Evolutionary conservation across 164 flowering plant species (phyloP).

Genomic region (Platanus orientalis): DNA sequence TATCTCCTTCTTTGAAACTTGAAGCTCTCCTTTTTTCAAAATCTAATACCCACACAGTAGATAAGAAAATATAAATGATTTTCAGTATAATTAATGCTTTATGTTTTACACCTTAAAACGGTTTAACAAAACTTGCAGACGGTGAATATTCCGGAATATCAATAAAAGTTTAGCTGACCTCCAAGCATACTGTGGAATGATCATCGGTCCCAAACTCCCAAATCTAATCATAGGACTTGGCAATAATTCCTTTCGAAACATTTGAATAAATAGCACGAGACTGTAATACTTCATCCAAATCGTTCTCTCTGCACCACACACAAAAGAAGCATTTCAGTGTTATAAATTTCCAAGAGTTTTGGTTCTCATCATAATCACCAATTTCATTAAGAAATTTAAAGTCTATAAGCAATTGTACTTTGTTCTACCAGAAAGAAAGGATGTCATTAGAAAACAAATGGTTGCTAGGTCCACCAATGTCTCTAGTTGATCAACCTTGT

Average conservation of each 20-base stretch:
- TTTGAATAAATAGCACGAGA: constrained; percentile 89
- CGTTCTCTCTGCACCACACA: constrained; percentile 64
- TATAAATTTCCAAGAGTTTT: background rate
- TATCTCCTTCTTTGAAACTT: constrained; percentile 96
- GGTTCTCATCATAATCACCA: too few species aligned
- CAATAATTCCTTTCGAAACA: constrained; percentile 93
- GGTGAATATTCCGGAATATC: too few species aligned
- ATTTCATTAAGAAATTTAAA: too few species aligned
- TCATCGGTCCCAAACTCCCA: constrained; percentile 51
- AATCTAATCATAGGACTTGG: constrained; percentile 74
- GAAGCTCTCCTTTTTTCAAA: constrained; percentile 95
- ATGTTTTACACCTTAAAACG: too few species aligned
- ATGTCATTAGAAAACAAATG: too few species aligned
- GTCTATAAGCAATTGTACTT: too few species aligned
- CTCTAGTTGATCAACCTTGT: too few species aligned
- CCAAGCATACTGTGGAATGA: too few species aligned
- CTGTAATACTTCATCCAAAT: constrained; percentile 94
- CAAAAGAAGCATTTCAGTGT: background rate
- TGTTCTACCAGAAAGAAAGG: too few species aligned
- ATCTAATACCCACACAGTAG: constrained; percentile 38
- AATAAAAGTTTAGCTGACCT: too few species aligned
- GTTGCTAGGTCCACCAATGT: too few species aligned
- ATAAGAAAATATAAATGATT: constrained; percentile 2
- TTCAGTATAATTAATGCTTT: background rate
- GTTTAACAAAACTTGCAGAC: too few species aligned